Conservation (phyloP, 2,329 filamentous ascomycete genomes). For the Fusarium chuoi region DNA sequence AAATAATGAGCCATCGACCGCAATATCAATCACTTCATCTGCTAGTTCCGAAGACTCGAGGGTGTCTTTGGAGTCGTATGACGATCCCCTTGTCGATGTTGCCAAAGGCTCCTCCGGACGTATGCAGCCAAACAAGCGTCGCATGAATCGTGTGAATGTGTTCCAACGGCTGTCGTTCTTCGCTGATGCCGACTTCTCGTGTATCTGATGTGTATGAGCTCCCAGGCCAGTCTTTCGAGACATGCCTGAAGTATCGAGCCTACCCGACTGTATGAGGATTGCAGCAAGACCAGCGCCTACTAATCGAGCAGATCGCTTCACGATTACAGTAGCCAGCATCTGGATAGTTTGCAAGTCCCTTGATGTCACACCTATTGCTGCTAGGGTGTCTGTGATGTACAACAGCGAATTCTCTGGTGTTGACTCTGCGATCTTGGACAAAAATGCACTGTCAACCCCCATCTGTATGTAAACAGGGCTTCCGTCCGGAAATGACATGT, state of each 20-base stretch:
- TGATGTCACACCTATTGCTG: neutral
- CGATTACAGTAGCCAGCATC: neutral
- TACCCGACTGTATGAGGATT: neutral
- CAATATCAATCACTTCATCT: neutral
- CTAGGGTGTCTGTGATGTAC: neutral
- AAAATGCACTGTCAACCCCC: neutral
- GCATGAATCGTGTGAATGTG: accelerated
- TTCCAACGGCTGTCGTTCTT: accelerated
- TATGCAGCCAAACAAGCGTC: neutral
- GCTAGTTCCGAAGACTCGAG: neutral
- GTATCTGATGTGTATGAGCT: neutral
- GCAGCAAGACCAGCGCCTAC: conserved; percentile 5
- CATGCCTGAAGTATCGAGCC: neutral
- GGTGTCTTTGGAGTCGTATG: neutral
- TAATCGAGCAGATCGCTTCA: neutral
- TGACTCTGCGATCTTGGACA: neutral
- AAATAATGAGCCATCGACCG: conserved; percentile 2
- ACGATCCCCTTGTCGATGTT: neutral
- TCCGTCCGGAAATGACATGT: neutral
- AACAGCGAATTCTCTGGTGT: neutral
- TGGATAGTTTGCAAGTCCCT: neutral
- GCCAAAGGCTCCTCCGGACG: accelerated
- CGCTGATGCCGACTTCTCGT: accelerated
- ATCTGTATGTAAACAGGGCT: neutral
- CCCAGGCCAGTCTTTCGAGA: neutral